Conservation (phyloP, 2,329 filamentous ascomycete species). For the Aspergillus hiratsukae region DNA sequence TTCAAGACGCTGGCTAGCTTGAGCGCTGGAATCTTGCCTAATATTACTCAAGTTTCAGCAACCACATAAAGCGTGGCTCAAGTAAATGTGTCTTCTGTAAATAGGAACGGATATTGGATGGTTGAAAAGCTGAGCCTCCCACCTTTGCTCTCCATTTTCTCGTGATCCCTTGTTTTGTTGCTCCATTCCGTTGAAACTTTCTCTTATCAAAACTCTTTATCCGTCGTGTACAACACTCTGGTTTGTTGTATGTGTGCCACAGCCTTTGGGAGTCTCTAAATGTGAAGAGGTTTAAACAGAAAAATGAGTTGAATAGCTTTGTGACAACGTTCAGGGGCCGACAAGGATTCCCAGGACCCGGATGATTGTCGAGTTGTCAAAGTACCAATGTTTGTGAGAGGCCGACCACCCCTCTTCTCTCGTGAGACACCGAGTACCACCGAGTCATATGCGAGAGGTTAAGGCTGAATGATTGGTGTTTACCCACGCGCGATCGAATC, state of each 20-base stretch:
- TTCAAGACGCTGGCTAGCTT: not conserved
- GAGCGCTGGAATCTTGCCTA: constrained; percentile 6
- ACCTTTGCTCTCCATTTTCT: constrained; percentile 9
- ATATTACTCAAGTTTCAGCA: constrained; percentile 1
- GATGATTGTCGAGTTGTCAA: not conserved
- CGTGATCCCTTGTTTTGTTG: not conserved
- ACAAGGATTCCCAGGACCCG: not conserved
- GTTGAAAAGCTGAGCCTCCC: not conserved
- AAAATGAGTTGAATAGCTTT: not conserved
- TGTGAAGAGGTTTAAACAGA: not conserved
- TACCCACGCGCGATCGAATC: not conserved
- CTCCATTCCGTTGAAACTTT: constrained; percentile 1
- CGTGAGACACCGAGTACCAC: not conserved
- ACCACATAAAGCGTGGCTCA: not conserved
- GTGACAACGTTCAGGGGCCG: not conserved
- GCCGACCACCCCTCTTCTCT: not conserved
- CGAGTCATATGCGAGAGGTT: not conserved
- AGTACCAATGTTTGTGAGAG: not conserved
- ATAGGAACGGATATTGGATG: not conserved
- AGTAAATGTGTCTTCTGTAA: not conserved
- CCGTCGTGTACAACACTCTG: too few relatives aligned
- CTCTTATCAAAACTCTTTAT: not conserved
- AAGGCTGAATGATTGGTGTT: not conserved
- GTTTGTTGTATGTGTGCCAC: not conserved
- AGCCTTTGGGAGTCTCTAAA: not conserved